A percentile compares a stretch with the other conserved stretches of the same genome.
phyloP scores from a whole-genome alignment of 2,329 filamentous ascomycete species.

The Diaporthe sp. region DNA sequence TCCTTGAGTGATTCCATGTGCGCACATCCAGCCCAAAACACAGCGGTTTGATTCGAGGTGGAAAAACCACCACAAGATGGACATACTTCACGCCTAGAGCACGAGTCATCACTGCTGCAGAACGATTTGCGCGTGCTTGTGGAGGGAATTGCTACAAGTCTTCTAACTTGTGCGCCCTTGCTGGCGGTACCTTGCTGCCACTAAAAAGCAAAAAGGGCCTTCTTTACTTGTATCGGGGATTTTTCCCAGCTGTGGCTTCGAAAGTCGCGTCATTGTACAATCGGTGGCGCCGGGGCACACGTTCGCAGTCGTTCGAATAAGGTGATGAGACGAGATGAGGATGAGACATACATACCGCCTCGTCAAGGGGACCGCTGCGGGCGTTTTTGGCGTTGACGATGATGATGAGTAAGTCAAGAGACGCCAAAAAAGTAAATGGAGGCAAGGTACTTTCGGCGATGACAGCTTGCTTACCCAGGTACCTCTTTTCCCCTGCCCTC shows the following conservation, averaged over 20 bases:
- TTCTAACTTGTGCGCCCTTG: too few species aligned
- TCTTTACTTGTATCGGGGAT: background rate
- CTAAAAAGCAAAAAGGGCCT: background rate
- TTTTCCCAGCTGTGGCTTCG: background rate
- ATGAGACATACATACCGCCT: conserved; percentile 25
- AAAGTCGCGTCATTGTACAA: background rate
- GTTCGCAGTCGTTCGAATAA: conserved; percentile 24
- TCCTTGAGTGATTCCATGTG: background rate
- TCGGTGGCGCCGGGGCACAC: background rate
- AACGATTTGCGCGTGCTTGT: background rate
- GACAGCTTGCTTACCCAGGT: conserved; percentile 7
- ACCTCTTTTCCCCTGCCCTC: background rate
- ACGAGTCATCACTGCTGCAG: background rate
- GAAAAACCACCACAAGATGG: background rate
- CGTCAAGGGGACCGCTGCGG: background rate
- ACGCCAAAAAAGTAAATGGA: background rate
- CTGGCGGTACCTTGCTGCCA: background rate
- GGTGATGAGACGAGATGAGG: conserved; percentile 28
- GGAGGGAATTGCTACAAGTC: background rate
- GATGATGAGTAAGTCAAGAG: background rate
- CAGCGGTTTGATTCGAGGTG: background rate
- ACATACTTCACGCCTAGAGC: background rate
- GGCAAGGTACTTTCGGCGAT: conserved; percentile 16
- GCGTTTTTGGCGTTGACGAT: too few species aligned
- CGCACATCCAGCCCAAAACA: background rate